Conservation (phyloP, 1,139 yeast species). For the Geotrichum australiense region DNA sequence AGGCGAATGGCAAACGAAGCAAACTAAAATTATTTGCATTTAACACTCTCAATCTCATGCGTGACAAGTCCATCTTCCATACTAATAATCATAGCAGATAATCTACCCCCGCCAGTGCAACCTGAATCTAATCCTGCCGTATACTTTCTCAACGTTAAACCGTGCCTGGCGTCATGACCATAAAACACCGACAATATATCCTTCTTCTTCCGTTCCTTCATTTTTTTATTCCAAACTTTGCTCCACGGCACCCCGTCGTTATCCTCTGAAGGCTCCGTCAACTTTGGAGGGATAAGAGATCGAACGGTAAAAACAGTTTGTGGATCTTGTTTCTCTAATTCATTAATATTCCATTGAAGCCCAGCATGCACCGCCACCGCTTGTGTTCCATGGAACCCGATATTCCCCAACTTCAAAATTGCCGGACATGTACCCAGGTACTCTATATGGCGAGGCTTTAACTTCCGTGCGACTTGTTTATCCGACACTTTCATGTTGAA, state of each 20-base stretch:
- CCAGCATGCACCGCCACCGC: constrained; percentile 82
- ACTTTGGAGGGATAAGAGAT: constrained; percentile 51
- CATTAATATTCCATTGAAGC: constrained; percentile 50
- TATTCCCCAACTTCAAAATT: constrained; percentile 54
- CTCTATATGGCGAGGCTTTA: constrained; percentile 53
- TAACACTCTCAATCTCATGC: constrained; percentile 10
- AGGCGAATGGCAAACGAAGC: too few species aligned
- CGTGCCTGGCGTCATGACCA: constrained; percentile 85
- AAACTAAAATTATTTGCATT: constrained; percentile 1
- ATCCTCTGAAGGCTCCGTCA: constrained; percentile 47
- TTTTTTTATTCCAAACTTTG: constrained; percentile 50
- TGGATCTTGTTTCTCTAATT: constrained; percentile 53
- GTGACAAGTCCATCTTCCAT: constrained; percentile 16
- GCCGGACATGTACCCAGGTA: constrained; percentile 57
- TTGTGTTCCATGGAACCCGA: constrained; percentile 41
- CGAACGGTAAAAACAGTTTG: constrained; percentile 56
- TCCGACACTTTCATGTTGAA: background rate
- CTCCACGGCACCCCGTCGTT: constrained; percentile 55
- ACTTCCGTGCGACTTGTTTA: constrained; percentile 54
- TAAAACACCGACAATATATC: constrained; percentile 54
- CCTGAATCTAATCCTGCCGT: constrained; percentile 79
- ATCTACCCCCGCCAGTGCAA: constrained; percentile 67
- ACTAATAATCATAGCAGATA: constrained; percentile 58
- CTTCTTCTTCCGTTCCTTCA: constrained; percentile 31
- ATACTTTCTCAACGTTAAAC: constrained; percentile 56